These are phyloP conservation scores for Boletus subcaerulescens DNA, from an alignment of 768 basidiomycete genomes.

Conservation along the genomic window DNA sequence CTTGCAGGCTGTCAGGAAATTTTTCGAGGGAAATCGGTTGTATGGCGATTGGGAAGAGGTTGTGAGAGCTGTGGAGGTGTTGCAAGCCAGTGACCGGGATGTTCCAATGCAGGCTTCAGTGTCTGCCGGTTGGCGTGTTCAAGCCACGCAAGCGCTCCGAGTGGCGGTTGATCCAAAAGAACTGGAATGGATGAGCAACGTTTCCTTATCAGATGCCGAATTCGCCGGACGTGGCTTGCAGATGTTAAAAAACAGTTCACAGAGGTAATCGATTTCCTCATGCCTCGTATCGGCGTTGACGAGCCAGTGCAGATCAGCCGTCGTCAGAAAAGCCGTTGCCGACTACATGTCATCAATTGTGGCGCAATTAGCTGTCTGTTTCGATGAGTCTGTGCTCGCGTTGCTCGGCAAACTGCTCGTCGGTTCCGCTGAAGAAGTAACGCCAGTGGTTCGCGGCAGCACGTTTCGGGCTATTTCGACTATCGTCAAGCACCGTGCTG, in stretches of 20 bases:
- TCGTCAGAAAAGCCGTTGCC: slow-evolving; percentile 20
- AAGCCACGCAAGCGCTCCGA: slow-evolving; percentile 31
- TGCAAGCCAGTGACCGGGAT: neutral
- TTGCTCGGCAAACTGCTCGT: slow-evolving; percentile 39
- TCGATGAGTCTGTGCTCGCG: slow-evolving; percentile 25
- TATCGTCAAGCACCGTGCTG: slow-evolving; percentile 43
- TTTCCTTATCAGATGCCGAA: slow-evolving; percentile 37
- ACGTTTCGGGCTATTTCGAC: slow-evolving; percentile 40
- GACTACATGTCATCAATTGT: slow-evolving; percentile 19
- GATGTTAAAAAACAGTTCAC: slow-evolving; percentile 44
- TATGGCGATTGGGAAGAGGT: slow-evolving; percentile 14
- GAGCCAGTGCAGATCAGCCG: slow-evolving; percentile 11
- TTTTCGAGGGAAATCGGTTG: slow-evolving; percentile 17
- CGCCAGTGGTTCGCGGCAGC: slow-evolving; percentile 42
- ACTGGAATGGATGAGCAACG: slow-evolving; percentile 55
- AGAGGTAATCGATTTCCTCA: slow-evolving; percentile 30
- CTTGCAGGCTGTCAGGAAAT: slow-evolving; percentile 20
- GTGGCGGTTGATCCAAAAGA: slow-evolving; percentile 45
- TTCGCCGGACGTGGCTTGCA: slow-evolving; percentile 44
- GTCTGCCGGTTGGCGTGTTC: slow-evolving; percentile 18
- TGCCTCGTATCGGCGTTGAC: slow-evolving; percentile 7
- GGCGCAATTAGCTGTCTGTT: slow-evolving; percentile 6
- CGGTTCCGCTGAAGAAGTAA: slow-evolving; percentile 46
- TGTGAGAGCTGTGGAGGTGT: slow-evolving; percentile 11
- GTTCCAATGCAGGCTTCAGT: neutral